These are phyloP conservation scores for Chaetomidium leptoderma DNA, from an alignment of 495 filamentous ascomycete species.

Conservation along the genomic window DNA sequence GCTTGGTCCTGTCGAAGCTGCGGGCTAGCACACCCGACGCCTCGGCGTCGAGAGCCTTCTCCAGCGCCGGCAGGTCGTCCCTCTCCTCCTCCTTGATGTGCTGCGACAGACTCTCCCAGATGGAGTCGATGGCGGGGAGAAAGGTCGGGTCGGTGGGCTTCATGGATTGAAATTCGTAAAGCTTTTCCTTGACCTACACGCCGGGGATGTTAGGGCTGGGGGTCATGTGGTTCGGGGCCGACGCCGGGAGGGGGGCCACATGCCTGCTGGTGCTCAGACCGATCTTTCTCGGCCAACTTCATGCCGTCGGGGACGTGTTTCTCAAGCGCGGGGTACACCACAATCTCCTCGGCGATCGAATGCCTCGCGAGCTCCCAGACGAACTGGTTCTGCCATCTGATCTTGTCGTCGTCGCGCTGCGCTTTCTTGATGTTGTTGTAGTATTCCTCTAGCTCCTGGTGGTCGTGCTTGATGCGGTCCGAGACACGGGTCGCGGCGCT, in stretches of 20 bases:
- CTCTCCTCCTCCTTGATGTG: slow-evolving; percentile 62
- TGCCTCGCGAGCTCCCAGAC: slow-evolving; percentile 69
- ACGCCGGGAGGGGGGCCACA: neutral
- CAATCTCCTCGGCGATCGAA: slow-evolving; percentile 62
- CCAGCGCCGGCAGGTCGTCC: slow-evolving; percentile 54
- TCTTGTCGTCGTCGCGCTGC: slow-evolving; percentile 45
- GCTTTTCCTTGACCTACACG: slow-evolving; percentile 56
- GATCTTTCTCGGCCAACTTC: slow-evolving; percentile 55
- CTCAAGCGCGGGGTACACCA: slow-evolving; percentile 66
- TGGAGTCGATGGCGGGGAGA: slow-evolving; percentile 45
- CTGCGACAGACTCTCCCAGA: slow-evolving; percentile 48
- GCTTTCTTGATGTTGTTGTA: slow-evolving; percentile 54
- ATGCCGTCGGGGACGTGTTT: slow-evolving; percentile 49
- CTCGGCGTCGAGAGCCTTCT: slow-evolving; percentile 38
- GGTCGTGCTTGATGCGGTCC: slow-evolving; percentile 59
- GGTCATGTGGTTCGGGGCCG: neutral
- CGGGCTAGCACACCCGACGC: slow-evolving; percentile 45
- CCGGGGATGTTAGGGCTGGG: neutral
- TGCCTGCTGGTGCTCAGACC: slow-evolving; percentile 55
- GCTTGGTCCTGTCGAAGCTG: slow-evolving; percentile 56
- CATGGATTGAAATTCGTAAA: slow-evolving; percentile 59
- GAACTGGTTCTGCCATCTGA: slow-evolving; percentile 60
- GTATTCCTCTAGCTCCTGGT: slow-evolving; percentile 56
- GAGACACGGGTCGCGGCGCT: slow-evolving; percentile 31
- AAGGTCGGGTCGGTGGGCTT: slow-evolving; percentile 46